Conservation (phyloP, 257 asterid genomes). For the Solanum etuberosum region DNA sequence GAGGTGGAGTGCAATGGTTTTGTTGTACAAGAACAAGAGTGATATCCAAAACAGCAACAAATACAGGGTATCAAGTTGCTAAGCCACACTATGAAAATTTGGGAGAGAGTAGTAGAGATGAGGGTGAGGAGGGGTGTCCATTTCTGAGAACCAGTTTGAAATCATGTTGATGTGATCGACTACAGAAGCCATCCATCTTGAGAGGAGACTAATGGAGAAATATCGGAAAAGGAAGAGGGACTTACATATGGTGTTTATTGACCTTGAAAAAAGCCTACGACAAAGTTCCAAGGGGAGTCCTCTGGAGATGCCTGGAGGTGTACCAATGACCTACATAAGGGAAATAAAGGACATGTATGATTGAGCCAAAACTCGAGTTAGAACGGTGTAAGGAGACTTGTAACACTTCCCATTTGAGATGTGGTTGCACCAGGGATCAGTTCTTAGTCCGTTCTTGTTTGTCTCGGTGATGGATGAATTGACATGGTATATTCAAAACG, state of each 20-base stretch:
- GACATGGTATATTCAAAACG: not conserved
- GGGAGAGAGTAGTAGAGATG: not conserved
- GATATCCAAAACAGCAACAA: no score
- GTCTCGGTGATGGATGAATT: not conserved
- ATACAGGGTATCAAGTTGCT: no score
- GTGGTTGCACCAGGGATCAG: not conserved
- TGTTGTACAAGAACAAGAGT: no score
- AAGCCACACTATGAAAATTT: not conserved
- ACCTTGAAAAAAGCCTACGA: not conserved
- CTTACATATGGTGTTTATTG: not conserved
- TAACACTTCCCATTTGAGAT: not conserved
- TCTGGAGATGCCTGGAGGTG: not conserved
- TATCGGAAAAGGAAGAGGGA: not conserved
- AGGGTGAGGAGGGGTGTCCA: not conserved
- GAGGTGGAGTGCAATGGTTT: not conserved
- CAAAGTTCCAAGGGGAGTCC: not conserved
- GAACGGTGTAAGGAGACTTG: not conserved
- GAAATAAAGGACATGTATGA: not conserved
- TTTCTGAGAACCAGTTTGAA: not conserved
- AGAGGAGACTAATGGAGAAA: not conserved
- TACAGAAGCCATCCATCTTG: not conserved
- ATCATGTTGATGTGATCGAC: not conserved
- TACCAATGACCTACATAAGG: not conserved
- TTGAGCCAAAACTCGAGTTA: not conserved
- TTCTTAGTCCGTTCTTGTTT: not conserved